Base-by-base conservation (phyloP, 352 stramenopile genomes). In the Phytopythium aichiense region DNA sequence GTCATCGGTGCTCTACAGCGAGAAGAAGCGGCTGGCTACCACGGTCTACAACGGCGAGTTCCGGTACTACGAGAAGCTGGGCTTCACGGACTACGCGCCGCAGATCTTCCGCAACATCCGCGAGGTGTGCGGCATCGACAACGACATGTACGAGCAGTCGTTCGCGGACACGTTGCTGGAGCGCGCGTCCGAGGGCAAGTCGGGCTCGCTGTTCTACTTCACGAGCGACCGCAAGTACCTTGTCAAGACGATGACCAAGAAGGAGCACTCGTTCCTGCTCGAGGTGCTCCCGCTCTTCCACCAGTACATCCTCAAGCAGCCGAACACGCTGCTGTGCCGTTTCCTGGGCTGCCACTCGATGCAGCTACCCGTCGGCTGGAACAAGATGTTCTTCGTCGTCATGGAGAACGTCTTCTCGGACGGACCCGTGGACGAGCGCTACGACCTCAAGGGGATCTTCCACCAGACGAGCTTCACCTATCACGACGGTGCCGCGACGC, bases 311-410 rank as follows among this genome's bases (percentile, higher is more conserved):
- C 66, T 92, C 18, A 88, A 86, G 58, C 82, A 95, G 64, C 87
- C 84, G 0, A 85, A 89, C 59, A 89, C 82, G 50, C 72, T 95
- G 13, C 72, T 95, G 46, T 92, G 84, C 31, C 82, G 86, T 4
- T 92, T 92, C 53, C 70, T 95, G 11, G 86, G 86, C 30, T 95
- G 86, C 35, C 86, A 95, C 61, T 93, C 84, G 52, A 95, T 95
- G 86, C 86, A 95, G 63, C 74, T 95, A n/a, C 86, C 86, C 2
- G 86, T 95, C 0, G 86, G 86, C 6, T 95, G 86, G 86, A 93
- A 95, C 76, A 90, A 89, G 42, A 95, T 95, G 84, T 95, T 95
- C 69, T 95, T 95, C 63, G 72, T 95, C 35, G 86, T 93, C 40
- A 95, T 95, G 86, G 84, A 95, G 48, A 95, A 95, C 62, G 88